These are phyloP conservation scores for Apium graveolens DNA, from an alignment of 129 eudicot genomes.

Conservation along the genomic window DNA sequence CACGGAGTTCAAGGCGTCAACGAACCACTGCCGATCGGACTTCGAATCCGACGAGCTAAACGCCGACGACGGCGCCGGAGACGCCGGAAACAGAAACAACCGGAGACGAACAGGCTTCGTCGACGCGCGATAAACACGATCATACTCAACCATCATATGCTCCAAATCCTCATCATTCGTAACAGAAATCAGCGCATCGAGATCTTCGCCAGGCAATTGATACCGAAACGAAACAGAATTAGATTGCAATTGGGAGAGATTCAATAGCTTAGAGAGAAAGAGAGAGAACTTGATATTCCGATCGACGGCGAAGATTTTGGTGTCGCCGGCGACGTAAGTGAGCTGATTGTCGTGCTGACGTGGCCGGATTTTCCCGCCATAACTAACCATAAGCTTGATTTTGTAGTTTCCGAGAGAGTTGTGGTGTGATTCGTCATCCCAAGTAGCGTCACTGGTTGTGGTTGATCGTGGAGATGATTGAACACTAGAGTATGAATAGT, in stretches of 20 bases:
- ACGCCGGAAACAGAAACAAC: constrained; percentile 34
- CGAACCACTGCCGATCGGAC: constrained; percentile 49
- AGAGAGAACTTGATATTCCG: constrained; percentile 28
- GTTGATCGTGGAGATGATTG: constrained; percentile 45
- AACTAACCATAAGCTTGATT: constrained; percentile 54
- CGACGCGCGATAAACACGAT: constrained; percentile 26
- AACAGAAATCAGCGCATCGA: constrained; percentile 50
- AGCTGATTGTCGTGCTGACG: constrained; percentile 50
- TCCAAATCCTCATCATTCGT: constrained; percentile 54
- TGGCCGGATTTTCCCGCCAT: constrained; percentile 54
- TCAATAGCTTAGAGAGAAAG: constrained; percentile 25
- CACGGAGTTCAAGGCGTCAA: constrained; percentile 47
- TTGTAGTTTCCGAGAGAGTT: constrained; percentile 28
- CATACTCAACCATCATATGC: constrained; percentile 57
- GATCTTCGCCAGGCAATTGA: constrained; percentile 53
- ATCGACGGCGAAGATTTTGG: constrained; percentile 52
- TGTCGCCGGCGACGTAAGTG: constrained; percentile 51
- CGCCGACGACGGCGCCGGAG: constrained; percentile 9
- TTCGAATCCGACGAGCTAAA: constrained; percentile 26
- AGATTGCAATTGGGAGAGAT: constrained; percentile 17
- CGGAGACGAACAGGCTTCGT: constrained; percentile 43
- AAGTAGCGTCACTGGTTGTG: constrained; percentile 28
- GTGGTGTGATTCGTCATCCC: constrained; percentile 29
- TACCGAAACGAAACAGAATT: constrained; percentile 28
- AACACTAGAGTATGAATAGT: constrained; percentile 28